Percentiles rank a stretch among this genome's conserved stretches.
phyloP scores from a whole-genome alignment of 2,329 filamentous ascomycete species.

The Curvularia eragrostidis region DNA sequence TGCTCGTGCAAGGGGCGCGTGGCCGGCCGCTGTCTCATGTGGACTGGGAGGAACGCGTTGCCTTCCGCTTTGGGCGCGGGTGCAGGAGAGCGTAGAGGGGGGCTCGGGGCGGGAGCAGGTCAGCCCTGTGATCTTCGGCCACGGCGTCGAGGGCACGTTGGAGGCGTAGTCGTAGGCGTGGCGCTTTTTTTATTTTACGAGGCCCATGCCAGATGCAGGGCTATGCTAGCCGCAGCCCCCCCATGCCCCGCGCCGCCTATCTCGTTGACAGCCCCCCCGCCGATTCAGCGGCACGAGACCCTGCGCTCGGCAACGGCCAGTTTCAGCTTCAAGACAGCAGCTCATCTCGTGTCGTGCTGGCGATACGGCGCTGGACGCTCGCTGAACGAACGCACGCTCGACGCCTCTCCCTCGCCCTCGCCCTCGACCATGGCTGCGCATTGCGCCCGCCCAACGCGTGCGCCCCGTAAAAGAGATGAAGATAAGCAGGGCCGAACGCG shows the following conservation, averaged over 20 bases:
- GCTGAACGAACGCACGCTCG: not conserved
- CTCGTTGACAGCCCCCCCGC: too few species aligned
- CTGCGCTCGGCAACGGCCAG: constrained; percentile 7
- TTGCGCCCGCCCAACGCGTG: constrained; percentile 1
- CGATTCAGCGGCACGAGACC: constrained; percentile 1
- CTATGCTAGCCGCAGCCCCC: not conserved
- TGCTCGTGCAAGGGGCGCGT: constrained; percentile 28
- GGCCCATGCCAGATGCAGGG: not conserved
- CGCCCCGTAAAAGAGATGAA: constrained; percentile 22
- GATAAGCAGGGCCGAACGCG: constrained; percentile 28
- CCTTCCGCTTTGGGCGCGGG: constrained; percentile 2
- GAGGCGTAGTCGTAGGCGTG: not conserved
- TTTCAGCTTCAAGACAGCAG: constrained; percentile 6
- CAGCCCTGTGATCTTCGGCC: not conserved
- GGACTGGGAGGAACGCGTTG: constrained; percentile 6
- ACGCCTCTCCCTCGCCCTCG: too few species aligned
- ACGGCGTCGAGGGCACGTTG: not conserved
- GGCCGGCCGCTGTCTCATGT: constrained; percentile 21
- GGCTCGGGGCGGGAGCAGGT: not conserved
- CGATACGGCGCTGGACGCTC: not conserved
- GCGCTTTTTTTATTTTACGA: constrained; percentile 1
- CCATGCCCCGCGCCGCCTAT: constrained; percentile 1
- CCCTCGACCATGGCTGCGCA: constrained; percentile 4
- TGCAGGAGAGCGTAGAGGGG: not conserved
- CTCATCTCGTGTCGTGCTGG: not conserved